Conservation (phyloP, 2,329 filamentous ascomycete genomes). For the Grosmannia huntii region DNA sequence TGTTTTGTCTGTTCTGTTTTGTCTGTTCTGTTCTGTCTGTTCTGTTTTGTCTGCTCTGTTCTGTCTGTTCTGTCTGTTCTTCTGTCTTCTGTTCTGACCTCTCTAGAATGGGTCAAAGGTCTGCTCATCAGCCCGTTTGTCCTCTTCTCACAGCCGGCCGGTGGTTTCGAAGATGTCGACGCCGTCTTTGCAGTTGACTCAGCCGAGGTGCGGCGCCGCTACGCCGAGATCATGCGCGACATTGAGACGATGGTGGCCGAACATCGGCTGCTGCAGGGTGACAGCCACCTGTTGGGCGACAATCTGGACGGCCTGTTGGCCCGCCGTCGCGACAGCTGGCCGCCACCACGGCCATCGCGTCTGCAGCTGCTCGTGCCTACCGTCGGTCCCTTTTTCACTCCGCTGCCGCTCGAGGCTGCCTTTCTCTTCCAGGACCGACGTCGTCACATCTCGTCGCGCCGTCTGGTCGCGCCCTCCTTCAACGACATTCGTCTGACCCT, state of each 20-base stretch:
- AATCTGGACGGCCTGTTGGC: constrained; percentile 26
- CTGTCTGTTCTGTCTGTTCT: too few species aligned
- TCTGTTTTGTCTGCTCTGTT: too few species aligned
- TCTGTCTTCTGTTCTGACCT: neutral
- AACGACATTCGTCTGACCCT: constrained; percentile 89
- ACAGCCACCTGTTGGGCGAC: constrained; percentile 30
- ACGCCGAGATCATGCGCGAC: constrained; percentile 90
- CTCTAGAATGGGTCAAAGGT: constrained; percentile 85
- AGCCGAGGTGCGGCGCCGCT: constrained; percentile 69
- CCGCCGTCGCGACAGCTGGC: constrained; percentile 21
- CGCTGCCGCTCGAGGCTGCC: constrained; percentile 72
- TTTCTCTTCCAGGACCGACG: constrained; percentile 82
- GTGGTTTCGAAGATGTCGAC: constrained; percentile 60
- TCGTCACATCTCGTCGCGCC: constrained; percentile 75
- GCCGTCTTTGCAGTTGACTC: constrained; percentile 59
- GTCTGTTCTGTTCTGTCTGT: too few species aligned
- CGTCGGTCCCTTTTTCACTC: constrained; percentile 88
- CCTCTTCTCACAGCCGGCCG: constrained; percentile 86
- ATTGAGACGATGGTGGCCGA: constrained; percentile 86
- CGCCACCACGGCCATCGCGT: constrained; percentile 56
- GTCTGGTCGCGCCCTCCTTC: constrained; percentile 93
- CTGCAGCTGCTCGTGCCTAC: constrained; percentile 83
- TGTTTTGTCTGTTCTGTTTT: too few species aligned
- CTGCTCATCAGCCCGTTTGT: constrained; percentile 92
- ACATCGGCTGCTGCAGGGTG: constrained; percentile 71